phyloP scores from a whole-genome alignment of 1,139 yeast genomes.

The Taiozyma onychis region DNA sequence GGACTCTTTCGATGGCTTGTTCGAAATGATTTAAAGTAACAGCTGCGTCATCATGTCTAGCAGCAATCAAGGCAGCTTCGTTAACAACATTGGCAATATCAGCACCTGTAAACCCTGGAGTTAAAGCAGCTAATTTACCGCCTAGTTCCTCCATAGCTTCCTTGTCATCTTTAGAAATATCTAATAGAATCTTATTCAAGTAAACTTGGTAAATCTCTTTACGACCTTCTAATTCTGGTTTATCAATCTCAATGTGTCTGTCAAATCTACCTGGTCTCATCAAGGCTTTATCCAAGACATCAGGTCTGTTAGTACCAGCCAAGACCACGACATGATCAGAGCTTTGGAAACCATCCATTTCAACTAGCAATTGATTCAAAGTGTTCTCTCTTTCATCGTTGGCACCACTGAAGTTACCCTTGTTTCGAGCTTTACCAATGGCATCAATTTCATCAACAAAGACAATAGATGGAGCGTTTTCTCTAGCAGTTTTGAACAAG shows the following conservation, averaged over 20 bases:
- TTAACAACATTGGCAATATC: slow-evolving; percentile 96
- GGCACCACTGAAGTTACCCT: slow-evolving; percentile 66
- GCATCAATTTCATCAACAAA: slow-evolving; percentile 98
- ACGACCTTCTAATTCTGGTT: slow-evolving; percentile 91
- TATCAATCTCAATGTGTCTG: slow-evolving; percentile 85
- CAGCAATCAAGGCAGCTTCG: slow-evolving; percentile 96
- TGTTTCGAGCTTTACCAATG: slow-evolving; percentile 89
- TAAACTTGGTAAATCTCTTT: slow-evolving; percentile 89
- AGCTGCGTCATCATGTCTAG: slow-evolving; percentile 65
- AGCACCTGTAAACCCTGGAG: slow-evolving; percentile 98
- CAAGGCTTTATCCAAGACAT: slow-evolving; percentile 85
- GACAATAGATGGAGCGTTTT: slow-evolving; percentile 87
- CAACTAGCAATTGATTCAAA: slow-evolving; percentile 88
- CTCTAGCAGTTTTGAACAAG: slow-evolving; percentile 85
- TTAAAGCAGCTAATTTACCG: slow-evolving; percentile 88
- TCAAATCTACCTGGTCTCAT: slow-evolving; percentile 98
- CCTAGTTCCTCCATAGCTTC: slow-evolving; percentile 47
- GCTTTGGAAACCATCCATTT: slow-evolving; percentile 94
- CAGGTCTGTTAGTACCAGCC: slow-evolving; percentile 96
- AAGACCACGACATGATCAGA: slow-evolving; percentile 91
- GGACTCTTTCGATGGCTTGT: slow-evolving; percentile 93
- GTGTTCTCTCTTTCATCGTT: slow-evolving; percentile 97
- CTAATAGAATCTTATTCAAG: slow-evolving; percentile 58
- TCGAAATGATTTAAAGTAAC: slow-evolving; percentile 82
- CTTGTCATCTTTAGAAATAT: slow-evolving; percentile 32